Evolutionary conservation across 2,329 filamentous ascomycete species (phyloP), one percentile per base, ranked within the genome.

Genomic region (Colletotrichum sp.): DNA sequence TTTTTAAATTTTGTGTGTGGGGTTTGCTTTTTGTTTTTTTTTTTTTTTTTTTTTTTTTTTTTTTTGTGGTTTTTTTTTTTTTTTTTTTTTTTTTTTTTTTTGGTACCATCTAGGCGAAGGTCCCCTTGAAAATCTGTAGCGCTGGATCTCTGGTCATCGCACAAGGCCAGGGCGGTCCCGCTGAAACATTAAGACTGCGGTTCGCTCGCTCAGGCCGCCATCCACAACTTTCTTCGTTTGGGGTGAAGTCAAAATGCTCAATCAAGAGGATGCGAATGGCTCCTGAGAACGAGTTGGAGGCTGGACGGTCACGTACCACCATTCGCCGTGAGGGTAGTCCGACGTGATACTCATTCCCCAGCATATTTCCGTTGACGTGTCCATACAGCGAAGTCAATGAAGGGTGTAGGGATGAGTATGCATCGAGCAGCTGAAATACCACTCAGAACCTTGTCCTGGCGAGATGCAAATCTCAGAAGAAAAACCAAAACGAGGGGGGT

Each of bases 151-250:
- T 25, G n/a, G 44, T 19, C 49, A 36, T 19, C 15, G 34, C 69
- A 61, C 52, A 57, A 69, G 55, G 59, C 57, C 19, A 64, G 25
- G 55, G n/a, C 22, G 63, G 70, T 64, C 67, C 63, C n/a, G 70
- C 70, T 76, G 69, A 73, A 76, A 76, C 70, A 39, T 49, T 69
- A 49, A 29, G 27, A 69, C 57, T 76, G 68, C 57, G 49, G 73
- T 76, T 76, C 63, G 72, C 72, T 76, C 70, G 73, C 73, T 76
- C 70, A 73, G 73, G 57, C 73, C 73, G 27, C 63, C 73, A 69
- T 52, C 59, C 44, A 68, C 69, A 72, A 67, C 9, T 22, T 59
- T n/a, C 16, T 64, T 76, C 22, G 73, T 73, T 69, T 73, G 61
- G 44, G 39, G 44, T 29, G 70, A 69, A 76, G 70, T 73, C 69